phyloP scores from a whole-genome alignment of 148 eudicot species.

The Gaultheria prostrata region DNA sequence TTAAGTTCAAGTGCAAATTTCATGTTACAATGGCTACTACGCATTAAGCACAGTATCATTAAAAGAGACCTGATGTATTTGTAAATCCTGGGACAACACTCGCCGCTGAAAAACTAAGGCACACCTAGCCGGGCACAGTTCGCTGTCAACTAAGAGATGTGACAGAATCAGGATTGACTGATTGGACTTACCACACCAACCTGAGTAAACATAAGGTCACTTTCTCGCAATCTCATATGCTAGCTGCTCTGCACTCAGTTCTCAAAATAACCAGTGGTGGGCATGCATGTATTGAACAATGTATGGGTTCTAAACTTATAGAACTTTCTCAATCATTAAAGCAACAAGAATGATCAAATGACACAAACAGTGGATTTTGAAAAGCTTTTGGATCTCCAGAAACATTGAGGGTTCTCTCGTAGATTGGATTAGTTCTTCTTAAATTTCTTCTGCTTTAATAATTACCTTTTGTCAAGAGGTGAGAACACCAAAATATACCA shows the following conservation, averaged over 20 bases:
- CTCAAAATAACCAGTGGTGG: neutral
- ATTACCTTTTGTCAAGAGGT: neutral
- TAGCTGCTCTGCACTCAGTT: neutral
- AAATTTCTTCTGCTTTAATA: neutral
- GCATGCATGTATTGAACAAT: neutral
- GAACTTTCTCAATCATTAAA: neutral
- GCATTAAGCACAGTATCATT: neutral
- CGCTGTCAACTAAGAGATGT: neutral
- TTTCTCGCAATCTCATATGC: neutral
- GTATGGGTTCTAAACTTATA: neutral
- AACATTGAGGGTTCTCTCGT: neutral
- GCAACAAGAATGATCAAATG: neutral
- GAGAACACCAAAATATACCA: neutral
- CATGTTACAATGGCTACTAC: too few relatives aligned
- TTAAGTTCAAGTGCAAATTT: too few relatives aligned
- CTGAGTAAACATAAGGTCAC: neutral
- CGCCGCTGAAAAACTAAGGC: neutral
- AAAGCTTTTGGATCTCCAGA: neutral
- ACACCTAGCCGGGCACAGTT: neutral
- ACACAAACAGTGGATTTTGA: neutral
- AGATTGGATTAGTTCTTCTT: neutral
- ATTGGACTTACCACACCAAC: neutral
- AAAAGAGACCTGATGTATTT: neutral
- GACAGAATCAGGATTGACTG: neutral
- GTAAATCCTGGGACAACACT: neutral